Evolutionary conservation across 768 basidiomycete genomes (phyloP), one percentile per base, ranked within the genome.

Genomic region (Thelephora ganbajun): DNA sequence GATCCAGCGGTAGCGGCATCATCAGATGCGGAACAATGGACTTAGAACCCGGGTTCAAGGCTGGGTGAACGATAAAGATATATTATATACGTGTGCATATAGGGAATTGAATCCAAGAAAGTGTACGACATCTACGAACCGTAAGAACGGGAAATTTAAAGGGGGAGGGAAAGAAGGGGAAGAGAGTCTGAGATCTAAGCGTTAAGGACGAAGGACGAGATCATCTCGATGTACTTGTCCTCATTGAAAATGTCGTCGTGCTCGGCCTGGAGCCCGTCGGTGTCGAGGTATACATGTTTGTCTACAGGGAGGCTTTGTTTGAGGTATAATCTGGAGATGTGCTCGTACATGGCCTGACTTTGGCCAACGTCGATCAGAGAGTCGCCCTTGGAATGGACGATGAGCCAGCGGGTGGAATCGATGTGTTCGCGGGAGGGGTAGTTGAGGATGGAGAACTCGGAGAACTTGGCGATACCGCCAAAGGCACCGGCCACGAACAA

Each of bases 301-400:
- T 53, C 56, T 2, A 52, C 65, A 48, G 70, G 63, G 43, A 74
- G 55, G 19, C 56, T 50, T 36, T 51, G 54, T n/a, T 41, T 41
- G 14, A 18, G 39, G 39, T 41, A 41, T 16, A 41, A 22, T 18
- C 22, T 22, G 7, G 22, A 16, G 2, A 91, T 67, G 54, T 72
- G 78, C 0, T 62, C 59, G 51, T 73, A 70, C 67, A 89, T 83
- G 12, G 54, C 61, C 44, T 75, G 60, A 55, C 79, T 79, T 63
- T 91, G 87, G 16, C 61, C 52, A 13, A 62, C 46, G 56, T 90
- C 76, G 18, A 91, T 70, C 34, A 85, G 70, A 2, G 70, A 73
- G 57, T 91, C 88, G 16, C 76, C 80, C 45, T 60, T 67, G 4
- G 87, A 89, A 61, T 91, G 86, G 45, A 89, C 65, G 48, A 91